These are phyloP conservation scores for Lycium ferocissimum DNA, from an alignment of 257 asterid species.

Conservation along the genomic window DNA sequence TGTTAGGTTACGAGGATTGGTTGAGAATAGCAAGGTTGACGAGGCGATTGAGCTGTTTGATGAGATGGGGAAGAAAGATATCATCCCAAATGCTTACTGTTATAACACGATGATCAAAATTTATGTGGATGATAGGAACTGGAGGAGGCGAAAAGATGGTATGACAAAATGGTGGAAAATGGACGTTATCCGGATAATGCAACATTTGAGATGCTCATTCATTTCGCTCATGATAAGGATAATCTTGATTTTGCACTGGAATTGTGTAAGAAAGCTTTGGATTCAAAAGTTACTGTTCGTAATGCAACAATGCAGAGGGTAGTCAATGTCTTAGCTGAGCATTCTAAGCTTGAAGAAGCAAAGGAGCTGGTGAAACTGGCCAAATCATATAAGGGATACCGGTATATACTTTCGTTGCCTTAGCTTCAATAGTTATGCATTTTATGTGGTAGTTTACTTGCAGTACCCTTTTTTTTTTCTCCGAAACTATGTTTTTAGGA, in stretches of 20 bases:
- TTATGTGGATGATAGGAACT: conserved; percentile 42
- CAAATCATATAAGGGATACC: neutral
- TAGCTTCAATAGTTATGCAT: neutral
- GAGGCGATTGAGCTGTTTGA: conserved; percentile 51
- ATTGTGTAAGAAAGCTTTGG: conserved; percentile 46
- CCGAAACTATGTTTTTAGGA: neutral
- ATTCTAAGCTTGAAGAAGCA: conserved; percentile 18
- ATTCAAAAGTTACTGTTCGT: neutral
- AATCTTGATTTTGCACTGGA: conserved; percentile 54
- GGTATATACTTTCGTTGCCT: neutral
- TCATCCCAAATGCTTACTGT: conserved; percentile 46
- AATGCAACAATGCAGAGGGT: conserved; percentile 24
- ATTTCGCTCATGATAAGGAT: conserved; percentile 46
- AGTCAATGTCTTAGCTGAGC: conserved; percentile 19
- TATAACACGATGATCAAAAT: conserved; percentile 55
- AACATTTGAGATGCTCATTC: conserved; percentile 47
- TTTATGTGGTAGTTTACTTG: neutral
- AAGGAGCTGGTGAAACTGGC: conserved; percentile 26
- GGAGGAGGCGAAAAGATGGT: conserved; percentile 58
- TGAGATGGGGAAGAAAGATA: conserved; percentile 47
- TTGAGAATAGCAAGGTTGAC: conserved; percentile 34
- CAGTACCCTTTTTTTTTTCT: neutral
- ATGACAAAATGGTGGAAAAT: conserved; percentile 40
- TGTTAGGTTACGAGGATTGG: conserved; percentile 49
- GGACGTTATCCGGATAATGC: conserved; percentile 37